Evolutionary conservation across 768 basidiomycete genomes (phyloP), one percentile per base, ranked within the genome.

Genomic region (Leccinum imitatum): DNA sequence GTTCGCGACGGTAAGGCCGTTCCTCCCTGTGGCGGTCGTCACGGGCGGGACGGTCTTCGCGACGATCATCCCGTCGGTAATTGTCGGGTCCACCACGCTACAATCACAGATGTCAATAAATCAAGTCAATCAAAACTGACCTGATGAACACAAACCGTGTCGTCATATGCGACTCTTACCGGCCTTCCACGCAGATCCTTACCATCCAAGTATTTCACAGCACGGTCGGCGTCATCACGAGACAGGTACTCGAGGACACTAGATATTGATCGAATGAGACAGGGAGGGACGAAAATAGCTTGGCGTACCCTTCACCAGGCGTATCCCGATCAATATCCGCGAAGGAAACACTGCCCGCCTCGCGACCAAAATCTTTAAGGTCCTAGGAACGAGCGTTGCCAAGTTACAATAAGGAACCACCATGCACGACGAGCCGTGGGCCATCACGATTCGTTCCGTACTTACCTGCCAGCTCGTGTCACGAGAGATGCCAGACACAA

Each of bases 401-500:
- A 70, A 61, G 63, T 65, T 37, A 61, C n/a, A 54, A 50, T 25
- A 44, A 57, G 27, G 25, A 50, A 60, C 25, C 50, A 50, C 44
- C 41, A 65, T 57, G 56, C 56, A 65, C 50, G 47, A 54, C 57
- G 47, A 60, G 52, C 61, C 62, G 66, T 62, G 60, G 67, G 71
- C 73, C 37, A 25, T 61, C 65, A 30, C 21, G 53, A 15, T 54
- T 58, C 52, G 47, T 47, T 51, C 35, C 17, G 54, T 71, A 76
- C 90, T 79, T 87, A 98, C 95, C 94, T 98, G 95, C 95, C 95
- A 98, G 76, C 95, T 97, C 50, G 94, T 96, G 72, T 95, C 92
- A 72, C 90, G 87, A 65, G 94, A 92, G 64, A 98, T 84, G 57
- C 93, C 93, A 41, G 89, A 84, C 60, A 99, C 93, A 61, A 90